Evolutionary conservation across 768 basidiomycete species (phyloP), one percentile per base, ranked within the genome.

Genomic region (Tulasnella sp.): DNA sequence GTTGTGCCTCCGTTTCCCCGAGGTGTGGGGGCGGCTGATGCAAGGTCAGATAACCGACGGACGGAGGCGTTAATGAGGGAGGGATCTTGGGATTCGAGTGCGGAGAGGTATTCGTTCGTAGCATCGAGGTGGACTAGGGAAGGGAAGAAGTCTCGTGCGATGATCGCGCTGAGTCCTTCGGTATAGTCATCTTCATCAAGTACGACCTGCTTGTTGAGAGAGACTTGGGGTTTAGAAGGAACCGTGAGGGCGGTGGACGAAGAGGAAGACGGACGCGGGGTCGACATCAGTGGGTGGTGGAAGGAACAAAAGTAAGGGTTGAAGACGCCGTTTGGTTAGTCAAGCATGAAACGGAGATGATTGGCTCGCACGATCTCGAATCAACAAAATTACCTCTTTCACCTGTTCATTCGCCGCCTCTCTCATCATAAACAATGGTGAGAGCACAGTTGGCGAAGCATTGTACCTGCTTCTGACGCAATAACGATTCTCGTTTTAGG

Each of bases 81-180:
- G 1, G 86, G 82, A 70, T 96, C 89, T 62, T 83, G 75, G n/a
- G 82, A 76, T 45, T 79, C 78, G 42, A 91, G 73, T 2, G 91
- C 91, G 62, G 86, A 83, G 23, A 95, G 80, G 72, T 93, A 92
- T 60, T 77, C 78, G 69, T 94, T 91, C 30, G 89, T 88, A 19
- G 90, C 88, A 65, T 94, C 88, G 26, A 95, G 78, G 65, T 90
- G 88, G 17, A 85, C 82, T 9, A 98, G 80, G 11, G 90, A 90
- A 0, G 96, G 96, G 68, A 98, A 99, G 78, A 99, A 99, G 73
- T 98, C 95, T 51, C 96, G 85, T 41, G 89, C 87, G 67, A 98
- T 98, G 67, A 98, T 97, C 49, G 83, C 80, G 10, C 89, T 90
- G 21, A 99, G 77, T 1, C 87, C 88, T 48, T 81, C 83, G 1